These are phyloP conservation scores for Tolypocladium endophyticum DNA, from an alignment of 2,329 filamentous ascomycete species.

Conservation along the genomic window DNA sequence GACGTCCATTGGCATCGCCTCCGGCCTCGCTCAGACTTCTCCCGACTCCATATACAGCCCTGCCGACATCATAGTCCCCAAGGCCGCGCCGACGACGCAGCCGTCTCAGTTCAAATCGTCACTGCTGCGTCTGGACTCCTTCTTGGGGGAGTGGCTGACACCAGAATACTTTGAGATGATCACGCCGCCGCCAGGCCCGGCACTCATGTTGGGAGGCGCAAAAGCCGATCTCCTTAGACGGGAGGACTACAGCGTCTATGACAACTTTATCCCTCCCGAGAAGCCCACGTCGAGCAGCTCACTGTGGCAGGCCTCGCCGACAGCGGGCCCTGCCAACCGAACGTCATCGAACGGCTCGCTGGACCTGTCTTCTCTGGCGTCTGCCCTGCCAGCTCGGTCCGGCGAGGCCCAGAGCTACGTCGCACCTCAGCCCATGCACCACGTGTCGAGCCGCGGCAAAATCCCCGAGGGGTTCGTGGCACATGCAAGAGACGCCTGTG, in stretches of 20 bases:
- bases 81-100: slow-evolving; percentile 13
- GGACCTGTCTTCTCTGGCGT: slow-evolving; percentile 19
- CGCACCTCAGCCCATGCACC: slow-evolving; percentile 71
- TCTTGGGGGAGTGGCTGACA: slow-evolving; percentile 90
- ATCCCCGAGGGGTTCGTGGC: slow-evolving; percentile 84
- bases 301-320: slow-evolving; percentile 22
- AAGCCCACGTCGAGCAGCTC: slow-evolving; percentile 13
- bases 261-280: slow-evolving; percentile 12
- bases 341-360: slow-evolving; percentile 11
- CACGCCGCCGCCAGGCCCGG: slow-evolving; percentile 74
- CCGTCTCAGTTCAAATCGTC: slow-evolving; percentile 38
- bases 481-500: slow-evolving; percentile 79
- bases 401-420: slow-evolving; percentile 45
- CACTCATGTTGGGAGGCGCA: slow-evolving; percentile 78
- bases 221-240: slow-evolving; percentile 77
- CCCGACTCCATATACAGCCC: slow-evolving; percentile 20
- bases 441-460: slow-evolving; percentile 65
- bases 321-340: slow-evolving; percentile 11
- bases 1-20: slow-evolving; percentile 78
- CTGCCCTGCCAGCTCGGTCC: slow-evolving; percentile 19
- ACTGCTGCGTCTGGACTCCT: slow-evolving; percentile 75
- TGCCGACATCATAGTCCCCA: slow-evolving; percentile 23
- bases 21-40: slow-evolving; percentile 60
- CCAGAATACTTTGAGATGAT: slow-evolving; percentile 91
- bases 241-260: slow-evolving; percentile 52